phyloP scores from a whole-genome alignment of 179 eudicot genomes.

The Actinidia chinensis region DNA sequence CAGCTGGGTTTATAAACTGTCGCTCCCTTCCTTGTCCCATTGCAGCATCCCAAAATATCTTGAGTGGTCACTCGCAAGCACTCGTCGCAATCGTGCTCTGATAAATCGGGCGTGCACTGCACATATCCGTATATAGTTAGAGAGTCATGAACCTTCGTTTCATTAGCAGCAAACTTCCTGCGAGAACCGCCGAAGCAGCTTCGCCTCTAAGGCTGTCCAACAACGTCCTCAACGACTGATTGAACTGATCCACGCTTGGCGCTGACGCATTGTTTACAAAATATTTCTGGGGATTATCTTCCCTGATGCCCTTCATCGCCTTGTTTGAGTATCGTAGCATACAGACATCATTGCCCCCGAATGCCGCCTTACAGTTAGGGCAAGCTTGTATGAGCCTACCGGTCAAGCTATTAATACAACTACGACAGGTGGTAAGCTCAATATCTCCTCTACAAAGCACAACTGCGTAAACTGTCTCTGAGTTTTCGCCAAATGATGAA shows the following conservation, averaged over 20 bases:
- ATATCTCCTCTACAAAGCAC: conserved; percentile 43
- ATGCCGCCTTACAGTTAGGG: conserved; percentile 19
- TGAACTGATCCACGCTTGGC: conserved; percentile 9
- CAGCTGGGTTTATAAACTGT: conserved; percentile 27
- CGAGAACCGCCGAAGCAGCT: conserved; percentile 14
- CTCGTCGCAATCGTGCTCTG: conserved; percentile 1
- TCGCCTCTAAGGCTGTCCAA: conserved; percentile 5
- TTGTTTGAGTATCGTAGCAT: conserved; percentile 28
- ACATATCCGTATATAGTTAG: conserved; percentile 27
- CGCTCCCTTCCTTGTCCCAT: not conserved
- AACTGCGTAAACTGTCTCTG: not conserved
- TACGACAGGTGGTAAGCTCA: conserved; percentile 13
- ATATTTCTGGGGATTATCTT: rapidly evolving
- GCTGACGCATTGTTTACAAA: not conserved
- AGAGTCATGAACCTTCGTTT: conserved; percentile 12
- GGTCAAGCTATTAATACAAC: conserved; percentile 21
- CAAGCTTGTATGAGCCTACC: conserved; percentile 10
- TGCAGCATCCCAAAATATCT: not conserved
- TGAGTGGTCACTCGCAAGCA: not conserved
- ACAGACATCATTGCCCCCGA: conserved; percentile 21
- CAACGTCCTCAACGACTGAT: not conserved
- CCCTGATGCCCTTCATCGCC: conserved; percentile 4
- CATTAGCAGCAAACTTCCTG: conserved; percentile 16
- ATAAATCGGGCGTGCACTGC: conserved; percentile 53
- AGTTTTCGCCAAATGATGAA: not conserved